phyloP scores from a whole-genome alignment of 345 rosid genomes.

The Camelina hispida region DNA sequence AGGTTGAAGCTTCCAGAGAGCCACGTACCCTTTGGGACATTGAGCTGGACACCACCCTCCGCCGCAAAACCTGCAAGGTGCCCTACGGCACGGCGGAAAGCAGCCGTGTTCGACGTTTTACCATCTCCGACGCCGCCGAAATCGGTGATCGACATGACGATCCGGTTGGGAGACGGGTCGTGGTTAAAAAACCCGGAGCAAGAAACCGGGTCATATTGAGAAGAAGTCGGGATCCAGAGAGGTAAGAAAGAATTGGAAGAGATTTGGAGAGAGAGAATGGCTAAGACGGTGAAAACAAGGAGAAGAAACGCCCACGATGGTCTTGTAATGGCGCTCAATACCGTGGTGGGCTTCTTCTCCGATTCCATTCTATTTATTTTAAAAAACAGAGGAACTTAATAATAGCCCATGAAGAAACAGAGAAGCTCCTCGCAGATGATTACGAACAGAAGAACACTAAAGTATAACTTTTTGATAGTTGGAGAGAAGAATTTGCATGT shows the following conservation, averaged over 20 bases:
- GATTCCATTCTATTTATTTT: constrained; percentile 49
- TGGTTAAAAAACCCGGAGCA: constrained; percentile 18
- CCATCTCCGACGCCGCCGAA: constrained; percentile 98
- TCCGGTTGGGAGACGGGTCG: constrained; percentile 51
- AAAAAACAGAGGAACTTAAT: neutral
- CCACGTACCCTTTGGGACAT: constrained; percentile 83
- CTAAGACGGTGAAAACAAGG: constrained; percentile 55
- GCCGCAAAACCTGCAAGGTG: constrained; percentile 56
- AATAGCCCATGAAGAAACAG: constrained; percentile 30
- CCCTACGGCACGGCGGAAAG: constrained; percentile 69
- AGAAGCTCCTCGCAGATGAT: constrained; percentile 10
- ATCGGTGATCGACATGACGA: constrained; percentile 71
- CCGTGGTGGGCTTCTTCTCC: constrained; percentile 47
- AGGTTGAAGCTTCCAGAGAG: constrained; percentile 92
- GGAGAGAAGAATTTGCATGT: constrained; percentile 31
- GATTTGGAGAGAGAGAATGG: constrained; percentile 66
- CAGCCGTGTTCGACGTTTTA: constrained; percentile 68
- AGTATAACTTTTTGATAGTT: constrained; percentile 24
- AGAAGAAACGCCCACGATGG: constrained; percentile 61
- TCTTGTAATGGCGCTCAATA: constrained; percentile 38
- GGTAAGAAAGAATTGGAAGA: constrained; percentile 53
- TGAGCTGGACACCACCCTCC: constrained; percentile 74
- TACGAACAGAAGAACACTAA: constrained; percentile 23
- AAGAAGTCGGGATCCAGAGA: constrained; percentile 32
- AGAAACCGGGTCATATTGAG: constrained; percentile 43